These are phyloP conservation scores for Aspergillus calidoustus DNA, from an alignment of 2,329 filamentous ascomycete species.

Conservation along the genomic window DNA sequence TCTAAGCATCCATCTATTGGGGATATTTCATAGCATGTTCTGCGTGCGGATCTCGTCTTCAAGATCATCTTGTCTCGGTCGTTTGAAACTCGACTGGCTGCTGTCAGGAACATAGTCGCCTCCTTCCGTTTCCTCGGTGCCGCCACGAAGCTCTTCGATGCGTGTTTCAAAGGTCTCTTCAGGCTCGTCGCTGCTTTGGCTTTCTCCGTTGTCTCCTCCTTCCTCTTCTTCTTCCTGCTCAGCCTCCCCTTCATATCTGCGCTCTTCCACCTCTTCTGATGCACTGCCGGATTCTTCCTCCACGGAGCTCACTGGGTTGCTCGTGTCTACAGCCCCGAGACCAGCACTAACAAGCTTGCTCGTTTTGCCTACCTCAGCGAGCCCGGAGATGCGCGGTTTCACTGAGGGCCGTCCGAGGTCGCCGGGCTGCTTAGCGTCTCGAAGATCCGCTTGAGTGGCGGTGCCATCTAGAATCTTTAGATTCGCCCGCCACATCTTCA, in stretches of 20 bases:
- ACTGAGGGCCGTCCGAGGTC: constrained; percentile 32
- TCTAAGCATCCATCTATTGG: not conserved
- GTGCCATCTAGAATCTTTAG: constrained; percentile 51
- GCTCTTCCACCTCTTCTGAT: constrained; percentile 19
- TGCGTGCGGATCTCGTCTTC: not conserved
- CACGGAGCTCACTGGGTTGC: constrained; percentile 31
- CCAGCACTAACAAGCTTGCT: constrained; percentile 47
- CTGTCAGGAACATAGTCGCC: constrained; percentile 31
- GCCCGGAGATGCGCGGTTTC: constrained; percentile 26
- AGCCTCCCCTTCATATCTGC: constrained; percentile 15
- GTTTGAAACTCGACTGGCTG: constrained; percentile 24
- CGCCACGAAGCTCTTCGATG: constrained; percentile 28
- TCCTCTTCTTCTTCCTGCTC: constrained; percentile 16
- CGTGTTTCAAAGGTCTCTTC: constrained; percentile 23
- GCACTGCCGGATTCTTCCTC: constrained; percentile 18
- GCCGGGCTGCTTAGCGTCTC: constrained; percentile 34
- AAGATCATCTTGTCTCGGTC: constrained; percentile 18
- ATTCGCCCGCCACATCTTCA: constrained; percentile 52
- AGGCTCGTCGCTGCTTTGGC: constrained; percentile 20
- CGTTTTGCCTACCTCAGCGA: constrained; percentile 41
- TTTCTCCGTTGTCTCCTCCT: constrained; percentile 18
- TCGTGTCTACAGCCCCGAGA: constrained; percentile 34
- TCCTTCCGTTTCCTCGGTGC: constrained; percentile 33
- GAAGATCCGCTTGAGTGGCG: constrained; percentile 29
- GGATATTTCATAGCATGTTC: not conserved